phyloP scores from a whole-genome alignment of 805 yeast genomes.

The Vanderwaltozyma tropicalis region DNA sequence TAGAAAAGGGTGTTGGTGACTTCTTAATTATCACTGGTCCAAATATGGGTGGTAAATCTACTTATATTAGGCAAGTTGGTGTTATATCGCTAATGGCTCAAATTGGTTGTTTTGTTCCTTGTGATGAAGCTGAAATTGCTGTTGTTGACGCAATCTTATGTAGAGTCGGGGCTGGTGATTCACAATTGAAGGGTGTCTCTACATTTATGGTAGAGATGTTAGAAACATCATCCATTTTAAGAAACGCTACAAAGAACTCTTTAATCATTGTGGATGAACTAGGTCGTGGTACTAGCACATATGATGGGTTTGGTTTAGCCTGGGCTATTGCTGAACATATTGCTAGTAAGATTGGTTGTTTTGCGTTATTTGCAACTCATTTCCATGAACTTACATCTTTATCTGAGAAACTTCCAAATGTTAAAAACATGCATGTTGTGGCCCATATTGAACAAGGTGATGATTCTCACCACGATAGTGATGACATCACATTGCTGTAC shows the following conservation, averaged over 20 bases:
- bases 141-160: constrained; percentile 88
- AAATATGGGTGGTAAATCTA: constrained; percentile 96
- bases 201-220: constrained; percentile 98
- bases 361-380: constrained; percentile 91
- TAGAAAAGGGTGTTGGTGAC: constrained; percentile 47
- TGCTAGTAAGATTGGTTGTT: constrained; percentile 58
- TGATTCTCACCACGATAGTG: constrained; percentile 25
- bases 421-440: constrained; percentile 80
- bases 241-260: constrained; percentile 75
- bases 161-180: constrained; percentile 98
- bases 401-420: constrained; percentile 50
- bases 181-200: constrained; percentile 92
- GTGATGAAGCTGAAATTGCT: constrained; percentile 63
- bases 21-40: constrained; percentile 90
- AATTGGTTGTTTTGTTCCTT: constrained; percentile 83
- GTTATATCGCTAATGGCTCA: constrained; percentile 81
- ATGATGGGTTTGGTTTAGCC: constrained; percentile 96
- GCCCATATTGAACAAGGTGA: constrained; percentile 64
- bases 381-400: constrained; percentile 89
- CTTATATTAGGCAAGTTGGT: constrained; percentile 83
- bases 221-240: constrained; percentile 86
- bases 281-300: constrained; percentile 73
- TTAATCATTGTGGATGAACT: constrained; percentile 89
- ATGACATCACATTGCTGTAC: constrained; percentile 78
- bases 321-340: constrained; percentile 91